Base-by-base conservation (phyloP, 73 alveolate genomes). In the Stentor coeruleus region DNA sequence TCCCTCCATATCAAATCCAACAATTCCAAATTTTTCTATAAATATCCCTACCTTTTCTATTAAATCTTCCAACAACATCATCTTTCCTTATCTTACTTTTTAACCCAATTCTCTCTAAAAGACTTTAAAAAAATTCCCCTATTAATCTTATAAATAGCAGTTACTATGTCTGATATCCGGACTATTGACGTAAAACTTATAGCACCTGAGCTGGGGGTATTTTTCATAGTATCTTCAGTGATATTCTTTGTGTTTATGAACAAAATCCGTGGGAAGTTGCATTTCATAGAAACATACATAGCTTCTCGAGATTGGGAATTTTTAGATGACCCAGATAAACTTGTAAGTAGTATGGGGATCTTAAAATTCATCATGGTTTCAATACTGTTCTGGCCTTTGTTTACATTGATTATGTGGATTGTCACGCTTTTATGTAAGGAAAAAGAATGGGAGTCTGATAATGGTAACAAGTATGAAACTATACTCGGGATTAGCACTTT, bases 191-290 rank as follows among this genome's bases (percentile, higher is more conserved):
- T 66, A 20, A 20, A 20, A 20, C 20, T 20, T 15, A 66, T 66
- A 37, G 79, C 79, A 28, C 79, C 79, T 28, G 79, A 66, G 37
- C n/a, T 66, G 42, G 79, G 79, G 11, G 79, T 66, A 2, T 66
- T 26, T 31, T 66, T 66, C 33, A 66, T 66, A 20, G n/a, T 66
- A 20, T 66, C 79, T 28, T 26, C 33, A 20, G 39, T 31, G 2
- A 66, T 66, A 37, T 66, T 26, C 79, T 66, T 66, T 33, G 79
- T 26, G 42, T 66, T 26, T 66, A 66, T 66, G 79, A 33, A 33
- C 11, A 66, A 66, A 66, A 66, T 66, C 79, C n/a, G 37, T 28
- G 79, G 79, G 11, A 31, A 66, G n/a, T 40, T 20, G 26, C 79
- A 2, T 26, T 66, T 66, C 33, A 66, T 66, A 1, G 79, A 66